A percentile compares a stretch with the other conserved stretches of the same genome.
phyloP scores from a whole-genome alignment of 2,329 filamentous ascomycete genomes.

The Gaeumannomyces tritici region DNA sequence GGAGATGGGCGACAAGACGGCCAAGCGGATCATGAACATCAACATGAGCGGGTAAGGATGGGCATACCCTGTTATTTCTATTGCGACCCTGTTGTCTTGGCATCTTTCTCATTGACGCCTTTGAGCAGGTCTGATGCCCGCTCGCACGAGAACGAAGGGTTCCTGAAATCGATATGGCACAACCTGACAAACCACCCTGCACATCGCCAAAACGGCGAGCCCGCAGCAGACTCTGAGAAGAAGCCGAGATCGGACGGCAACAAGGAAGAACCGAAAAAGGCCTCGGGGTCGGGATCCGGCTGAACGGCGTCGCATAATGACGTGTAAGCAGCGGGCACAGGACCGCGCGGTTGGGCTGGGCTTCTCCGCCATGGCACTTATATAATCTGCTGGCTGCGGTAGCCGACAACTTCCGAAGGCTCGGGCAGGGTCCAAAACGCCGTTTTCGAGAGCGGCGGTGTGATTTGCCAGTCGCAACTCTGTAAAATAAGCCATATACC shows the following conservation, averaged over 20 bases:
- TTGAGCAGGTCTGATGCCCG: slow-evolving; percentile 16
- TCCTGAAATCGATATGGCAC: slow-evolving; percentile 90
- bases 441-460: too few relatives aligned
- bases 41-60: slow-evolving; percentile 38
- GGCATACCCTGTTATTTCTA: not conserved
- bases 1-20: slow-evolving; percentile 87
- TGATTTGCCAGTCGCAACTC: not conserved
- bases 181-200: slow-evolving; percentile 70
- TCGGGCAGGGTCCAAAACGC: not conserved
- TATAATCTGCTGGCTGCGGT: not conserved
- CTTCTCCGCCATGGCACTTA: not conserved
- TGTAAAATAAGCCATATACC: not conserved
- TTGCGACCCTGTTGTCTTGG: not conserved
- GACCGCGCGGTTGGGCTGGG: too few relatives aligned
- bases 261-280: slow-evolving; percentile 19
- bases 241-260: slow-evolving; percentile 1
- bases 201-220: slow-evolving; percentile 21
- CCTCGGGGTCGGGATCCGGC: slow-evolving; percentile 21
- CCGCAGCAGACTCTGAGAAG: slow-evolving; percentile 3
- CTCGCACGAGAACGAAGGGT: slow-evolving; percentile 73
- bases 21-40: slow-evolving; percentile 87
- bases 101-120: not conserved
- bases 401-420: not conserved
- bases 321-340: too few relatives aligned
- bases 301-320: slow-evolving; percentile 7